Conservation (phyloP, 1,139 yeast genomes). For the Zygoascus hellenicus region DNA sequence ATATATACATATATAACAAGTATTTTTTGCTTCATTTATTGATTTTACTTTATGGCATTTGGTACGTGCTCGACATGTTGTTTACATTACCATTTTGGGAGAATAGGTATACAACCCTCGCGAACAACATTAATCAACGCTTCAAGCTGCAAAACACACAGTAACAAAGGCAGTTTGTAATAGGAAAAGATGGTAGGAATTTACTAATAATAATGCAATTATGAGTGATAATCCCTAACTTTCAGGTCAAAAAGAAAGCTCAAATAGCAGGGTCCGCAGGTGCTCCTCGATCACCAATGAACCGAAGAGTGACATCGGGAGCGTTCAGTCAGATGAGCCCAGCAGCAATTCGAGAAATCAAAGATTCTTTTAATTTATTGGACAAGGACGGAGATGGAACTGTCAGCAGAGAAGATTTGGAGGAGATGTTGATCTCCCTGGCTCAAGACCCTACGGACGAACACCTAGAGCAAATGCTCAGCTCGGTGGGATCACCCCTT, state of each 20-base stretch:
- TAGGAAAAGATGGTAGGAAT: not conserved
- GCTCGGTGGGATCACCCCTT: constrained; percentile 50
- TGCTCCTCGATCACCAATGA: not conserved
- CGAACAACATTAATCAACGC: not conserved
- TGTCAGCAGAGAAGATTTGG: constrained; percentile 56
- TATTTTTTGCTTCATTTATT: not conserved
- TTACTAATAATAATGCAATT: not conserved
- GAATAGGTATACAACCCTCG: not conserved
- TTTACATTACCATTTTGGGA: constrained; percentile 11
- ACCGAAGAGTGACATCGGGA: constrained; percentile 27
- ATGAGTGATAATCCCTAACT: not conserved
- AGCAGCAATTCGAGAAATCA: constrained; percentile 39
- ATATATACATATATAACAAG: not conserved
- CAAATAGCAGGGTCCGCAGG: constrained; percentile 6
- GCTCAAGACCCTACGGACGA: constrained; percentile 42
- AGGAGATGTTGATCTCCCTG: constrained; percentile 48
- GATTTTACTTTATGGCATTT: not conserved
- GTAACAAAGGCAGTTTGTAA: constrained; percentile 5
- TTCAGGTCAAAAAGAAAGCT: constrained; percentile 11
- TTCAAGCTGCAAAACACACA: not conserved
- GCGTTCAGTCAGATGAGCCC: constrained; percentile 35
- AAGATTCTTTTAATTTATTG: constrained; percentile 55
- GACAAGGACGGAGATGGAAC: constrained; percentile 80
- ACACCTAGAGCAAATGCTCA: constrained; percentile 39
- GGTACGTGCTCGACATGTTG: not conserved